A percentile compares a stretch with the other conserved stretches of the same genome.
Conservation (phyloP, 208 protist species). For the Blechomonas ayalai region DNA sequence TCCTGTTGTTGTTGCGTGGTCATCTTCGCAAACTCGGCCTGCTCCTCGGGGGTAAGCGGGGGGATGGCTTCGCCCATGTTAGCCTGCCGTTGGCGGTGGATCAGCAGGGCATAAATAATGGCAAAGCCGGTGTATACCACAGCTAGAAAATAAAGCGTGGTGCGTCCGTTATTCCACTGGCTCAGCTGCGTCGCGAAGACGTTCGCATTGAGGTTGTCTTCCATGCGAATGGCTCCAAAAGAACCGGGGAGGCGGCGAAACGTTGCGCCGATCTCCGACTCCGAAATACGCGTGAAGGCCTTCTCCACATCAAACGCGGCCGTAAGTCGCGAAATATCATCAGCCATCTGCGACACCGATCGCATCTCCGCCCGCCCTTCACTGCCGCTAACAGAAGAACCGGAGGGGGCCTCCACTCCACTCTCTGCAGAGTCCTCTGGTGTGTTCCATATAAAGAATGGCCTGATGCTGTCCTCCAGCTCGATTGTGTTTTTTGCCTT, state of each 20-base stretch:
- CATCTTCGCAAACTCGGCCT: constrained; percentile 33
- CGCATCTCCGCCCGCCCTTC: too few relatives aligned
- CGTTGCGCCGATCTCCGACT: too few relatives aligned
- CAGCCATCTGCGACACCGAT: too few relatives aligned
- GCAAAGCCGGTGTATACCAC: constrained; percentile 50
- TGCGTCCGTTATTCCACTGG: constrained; percentile 51
- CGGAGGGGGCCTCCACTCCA: too few relatives aligned
- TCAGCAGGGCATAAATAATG: constrained; percentile 44
- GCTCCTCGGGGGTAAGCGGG: constrained; percentile 26
- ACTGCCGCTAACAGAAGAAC: too few relatives aligned
- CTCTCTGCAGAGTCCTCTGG: too few relatives aligned
- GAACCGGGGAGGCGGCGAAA: constrained; percentile 27
- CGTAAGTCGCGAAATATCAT: too few relatives aligned
- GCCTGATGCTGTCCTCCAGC: constrained; percentile 28
- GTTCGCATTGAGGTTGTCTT: constrained; percentile 54
- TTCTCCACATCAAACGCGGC: too few relatives aligned
- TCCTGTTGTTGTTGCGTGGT: constrained; percentile 41
- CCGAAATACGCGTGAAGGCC: too few relatives aligned
- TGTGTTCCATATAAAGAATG: constrained; percentile 17
- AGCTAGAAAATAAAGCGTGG: constrained; percentile 66
- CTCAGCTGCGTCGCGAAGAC: constrained; percentile 53
- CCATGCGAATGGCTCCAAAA: constrained; percentile 49
- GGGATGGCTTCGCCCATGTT: background rate
- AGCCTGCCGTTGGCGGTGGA: constrained; percentile 31
- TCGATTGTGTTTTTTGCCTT: constrained; percentile 14